phyloP scores from a whole-genome alignment of 305 asterid genomes.

The Salvia sclarea region DNA sequence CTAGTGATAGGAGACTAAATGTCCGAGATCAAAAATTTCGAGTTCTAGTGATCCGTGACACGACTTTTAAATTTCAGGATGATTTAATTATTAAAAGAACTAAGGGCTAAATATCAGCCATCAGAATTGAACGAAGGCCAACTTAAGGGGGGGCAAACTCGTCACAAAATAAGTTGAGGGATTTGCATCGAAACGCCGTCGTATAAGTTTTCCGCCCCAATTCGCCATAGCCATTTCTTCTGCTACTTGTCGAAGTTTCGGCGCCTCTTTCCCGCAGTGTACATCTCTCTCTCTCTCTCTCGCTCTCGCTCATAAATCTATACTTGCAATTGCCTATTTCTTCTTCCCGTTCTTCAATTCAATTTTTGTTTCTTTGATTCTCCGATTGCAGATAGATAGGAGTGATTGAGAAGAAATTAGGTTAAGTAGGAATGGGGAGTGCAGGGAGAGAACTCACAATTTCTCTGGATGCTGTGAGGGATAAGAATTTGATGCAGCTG shows the following conservation, averaged over 20 bases:
- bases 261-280: constrained; percentile 18
- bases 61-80: too few relatives aligned
- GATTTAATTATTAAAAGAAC: too few relatives aligned
- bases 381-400: not conserved
- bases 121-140: not conserved
- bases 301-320: not conserved
- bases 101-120: too few relatives aligned
- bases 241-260: not conserved
- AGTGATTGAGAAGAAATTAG: constrained; percentile 29
- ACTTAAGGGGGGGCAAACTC: constrained; percentile 29
- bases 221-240: not conserved
- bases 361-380: not conserved
- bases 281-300: constrained; percentile 6
- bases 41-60: too few relatives aligned
- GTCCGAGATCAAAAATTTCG: too few relatives aligned
- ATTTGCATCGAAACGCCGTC: constrained; percentile 22
- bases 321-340: not conserved
- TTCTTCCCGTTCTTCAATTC: not conserved
- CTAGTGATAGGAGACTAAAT: too few relatives aligned
- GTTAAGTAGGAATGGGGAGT: constrained; percentile 50
- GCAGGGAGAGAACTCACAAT: constrained; percentile 62
- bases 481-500: constrained; percentile 90
- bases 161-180: not conserved
- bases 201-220: constrained; percentile 13
- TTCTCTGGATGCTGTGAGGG: constrained; percentile 79